A percentile compares a stretch with the other conserved stretches of the same genome.
Evolutionary conservation across 352 stramenopile species (phyloP).

Genomic region (Globisporangium cederbergense): DNA sequence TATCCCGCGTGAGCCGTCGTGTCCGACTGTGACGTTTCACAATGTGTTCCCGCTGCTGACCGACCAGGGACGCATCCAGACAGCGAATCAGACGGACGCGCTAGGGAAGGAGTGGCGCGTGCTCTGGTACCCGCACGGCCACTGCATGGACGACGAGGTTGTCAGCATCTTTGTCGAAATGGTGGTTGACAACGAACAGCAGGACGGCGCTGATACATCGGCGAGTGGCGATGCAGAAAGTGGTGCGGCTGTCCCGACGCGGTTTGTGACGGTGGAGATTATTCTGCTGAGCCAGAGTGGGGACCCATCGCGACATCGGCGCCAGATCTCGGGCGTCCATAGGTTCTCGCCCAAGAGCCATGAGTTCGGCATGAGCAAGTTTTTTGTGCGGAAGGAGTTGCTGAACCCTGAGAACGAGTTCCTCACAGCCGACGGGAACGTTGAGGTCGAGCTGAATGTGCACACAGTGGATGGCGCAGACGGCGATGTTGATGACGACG

Average conservation of each 20-base stretch:
- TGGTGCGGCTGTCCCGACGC: background rate
- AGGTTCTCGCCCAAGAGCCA: conserved; percentile 43
- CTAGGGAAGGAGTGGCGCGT: conserved; percentile 50
- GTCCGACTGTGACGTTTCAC: conserved; percentile 27
- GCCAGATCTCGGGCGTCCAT: conserved; percentile 43
- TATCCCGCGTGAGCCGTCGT: background rate
- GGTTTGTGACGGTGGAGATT: conserved; percentile 37
- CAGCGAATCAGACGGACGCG: conserved; percentile 31
- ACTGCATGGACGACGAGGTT: conserved; percentile 32
- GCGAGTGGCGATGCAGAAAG: conserved; percentile 6
- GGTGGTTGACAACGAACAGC: conserved; percentile 19
- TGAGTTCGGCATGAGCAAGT: conserved; percentile 57
- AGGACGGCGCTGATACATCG: background rate
- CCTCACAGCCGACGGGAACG: conserved; percentile 37
- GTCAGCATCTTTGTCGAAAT: conserved; percentile 67
- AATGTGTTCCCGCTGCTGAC: conserved; percentile 42
- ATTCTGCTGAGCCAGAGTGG: conserved; percentile 37
- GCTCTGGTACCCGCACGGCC: conserved; percentile 58
- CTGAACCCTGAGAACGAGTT: conserved; percentile 45
- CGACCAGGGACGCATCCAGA: conserved; percentile 29
- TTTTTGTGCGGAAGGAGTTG: conserved; percentile 41
- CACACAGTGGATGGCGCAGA: conserved; percentile 23
- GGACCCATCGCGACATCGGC: conserved; percentile 17
- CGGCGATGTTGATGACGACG: conserved; percentile 13
- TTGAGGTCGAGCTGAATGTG: conserved; percentile 48